Percentiles rank a stretch among this genome's conserved stretches.
Conservation (phyloP, 2,329 filamentous ascomycete species). For the Alternaria solani region DNA sequence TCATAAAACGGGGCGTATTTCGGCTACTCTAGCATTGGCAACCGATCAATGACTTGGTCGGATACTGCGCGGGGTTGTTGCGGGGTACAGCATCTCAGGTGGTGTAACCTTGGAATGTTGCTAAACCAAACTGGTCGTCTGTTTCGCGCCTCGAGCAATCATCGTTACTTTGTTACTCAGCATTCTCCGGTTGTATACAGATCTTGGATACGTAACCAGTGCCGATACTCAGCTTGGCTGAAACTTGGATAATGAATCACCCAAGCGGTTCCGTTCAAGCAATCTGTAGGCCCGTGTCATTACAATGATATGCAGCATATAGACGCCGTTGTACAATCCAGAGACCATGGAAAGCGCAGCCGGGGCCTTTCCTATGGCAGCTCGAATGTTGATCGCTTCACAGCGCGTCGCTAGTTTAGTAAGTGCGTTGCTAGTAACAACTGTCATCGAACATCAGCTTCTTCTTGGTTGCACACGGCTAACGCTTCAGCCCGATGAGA, state of each 20-base stretch:
- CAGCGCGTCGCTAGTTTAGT: not conserved
- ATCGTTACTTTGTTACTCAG: not conserved
- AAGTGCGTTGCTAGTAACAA: no score
- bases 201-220: not conserved
- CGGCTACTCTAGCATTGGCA: not conserved
- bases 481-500: constrained; percentile 25
- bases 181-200: not conserved
- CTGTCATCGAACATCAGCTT: not conserved
- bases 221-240: not conserved
- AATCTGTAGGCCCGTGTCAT: not conserved
- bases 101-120: not conserved
- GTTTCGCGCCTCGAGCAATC: not conserved
- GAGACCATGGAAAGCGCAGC: not conserved
- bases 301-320: not conserved
- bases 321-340: not conserved
- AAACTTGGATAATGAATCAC: not conserved
- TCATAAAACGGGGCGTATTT: not conserved
- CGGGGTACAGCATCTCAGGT: not conserved
- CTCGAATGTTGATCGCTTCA: not conserved
- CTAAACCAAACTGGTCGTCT: not conserved
- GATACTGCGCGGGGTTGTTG: constrained; percentile 7
- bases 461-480: not conserved
- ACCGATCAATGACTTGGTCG: not conserved
- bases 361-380: not conserved
- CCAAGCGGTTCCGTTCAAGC: not conserved